These are phyloP conservation scores for Globisporangium acanthophoron DNA, from an alignment of 352 stramenopile genomes.

Conservation along the genomic window DNA sequence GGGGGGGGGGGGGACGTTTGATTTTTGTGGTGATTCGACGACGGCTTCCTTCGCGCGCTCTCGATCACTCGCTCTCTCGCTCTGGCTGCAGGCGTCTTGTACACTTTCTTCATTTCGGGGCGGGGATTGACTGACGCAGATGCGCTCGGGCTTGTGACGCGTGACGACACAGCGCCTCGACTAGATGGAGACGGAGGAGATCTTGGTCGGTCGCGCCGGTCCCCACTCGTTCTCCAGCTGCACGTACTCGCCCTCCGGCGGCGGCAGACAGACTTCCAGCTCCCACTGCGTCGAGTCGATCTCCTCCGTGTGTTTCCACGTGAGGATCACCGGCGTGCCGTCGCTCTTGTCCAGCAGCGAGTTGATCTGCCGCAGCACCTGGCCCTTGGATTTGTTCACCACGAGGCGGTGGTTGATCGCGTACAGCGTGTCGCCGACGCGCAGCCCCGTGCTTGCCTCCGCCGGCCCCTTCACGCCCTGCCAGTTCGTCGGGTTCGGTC, in stretches of 20 bases:
- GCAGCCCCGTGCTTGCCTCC: slow-evolving; percentile 68
- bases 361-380: slow-evolving; percentile 79
- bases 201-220: slow-evolving; percentile 70
- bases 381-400: slow-evolving; percentile 82
- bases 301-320: slow-evolving; percentile 81
- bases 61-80: slow-evolving; percentile 3
- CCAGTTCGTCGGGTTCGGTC: slow-evolving; percentile 56
- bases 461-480: slow-evolving; percentile 62
- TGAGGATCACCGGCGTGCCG: slow-evolving; percentile 59
- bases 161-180: slow-evolving; percentile 4
- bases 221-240: slow-evolving; percentile 86
- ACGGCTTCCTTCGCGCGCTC: slow-evolving; percentile 9
- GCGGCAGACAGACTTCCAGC: slow-evolving; percentile 67
- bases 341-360: slow-evolving; percentile 72
- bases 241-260: slow-evolving; percentile 73
- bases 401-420: slow-evolving; percentile 85
- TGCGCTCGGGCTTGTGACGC: not conserved
- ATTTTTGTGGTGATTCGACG: not conserved
- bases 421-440: slow-evolving; percentile 76
- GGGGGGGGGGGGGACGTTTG: too few relatives aligned
- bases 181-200: slow-evolving; percentile 85
- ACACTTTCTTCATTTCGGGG: slow-evolving; percentile 7
- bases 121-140: not conserved
- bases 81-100: slow-evolving; percentile 1
- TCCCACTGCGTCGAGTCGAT: slow-evolving; percentile 74